Evolutionary conservation across 305 asterid genomes (phyloP).

Genomic region (Euphrasia arctica): DNA sequence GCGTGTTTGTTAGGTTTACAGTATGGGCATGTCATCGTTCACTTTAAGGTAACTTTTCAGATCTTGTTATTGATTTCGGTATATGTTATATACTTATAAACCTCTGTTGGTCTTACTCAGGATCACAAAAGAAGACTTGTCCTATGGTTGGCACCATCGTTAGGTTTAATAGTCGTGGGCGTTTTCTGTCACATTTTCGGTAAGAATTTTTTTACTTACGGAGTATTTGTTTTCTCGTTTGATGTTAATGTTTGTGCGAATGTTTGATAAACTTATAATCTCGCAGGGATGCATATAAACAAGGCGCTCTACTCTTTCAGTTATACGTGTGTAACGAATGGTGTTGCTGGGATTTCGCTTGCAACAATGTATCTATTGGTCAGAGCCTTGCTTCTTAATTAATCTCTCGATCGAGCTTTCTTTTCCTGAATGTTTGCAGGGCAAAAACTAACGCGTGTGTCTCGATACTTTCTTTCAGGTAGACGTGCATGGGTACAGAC

Average conservation of each 20-base stretch:
- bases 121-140: constrained; percentile 53
- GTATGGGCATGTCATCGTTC: constrained; percentile 57
- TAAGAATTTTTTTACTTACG: constrained; percentile 22
- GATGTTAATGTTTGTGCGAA: no score
- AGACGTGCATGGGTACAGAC: constrained; percentile 49
- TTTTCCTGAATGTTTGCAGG: background rate
- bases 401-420: background rate
- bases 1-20: constrained; percentile 63
- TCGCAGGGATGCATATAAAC: constrained; percentile 61
- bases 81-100: background rate
- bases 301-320: constrained; percentile 68
- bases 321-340: constrained; percentile 58
- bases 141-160: constrained; percentile 53
- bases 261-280: constrained; percentile 5
- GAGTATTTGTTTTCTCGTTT: background rate
- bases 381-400: background rate
- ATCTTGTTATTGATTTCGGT: background rate
- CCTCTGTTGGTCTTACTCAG: constrained; percentile 33
- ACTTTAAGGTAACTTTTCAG: constrained; percentile 47
- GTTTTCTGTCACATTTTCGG: constrained; percentile 43
- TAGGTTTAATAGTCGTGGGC: constrained; percentile 42
- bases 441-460: background rate
- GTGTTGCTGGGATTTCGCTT: constrained; percentile 60
- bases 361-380: constrained; percentile 57
- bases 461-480: constrained; percentile 36